phyloP scores from a whole-genome alignment of 768 basidiomycete genomes.

The Chlorophyllum brunneum region DNA sequence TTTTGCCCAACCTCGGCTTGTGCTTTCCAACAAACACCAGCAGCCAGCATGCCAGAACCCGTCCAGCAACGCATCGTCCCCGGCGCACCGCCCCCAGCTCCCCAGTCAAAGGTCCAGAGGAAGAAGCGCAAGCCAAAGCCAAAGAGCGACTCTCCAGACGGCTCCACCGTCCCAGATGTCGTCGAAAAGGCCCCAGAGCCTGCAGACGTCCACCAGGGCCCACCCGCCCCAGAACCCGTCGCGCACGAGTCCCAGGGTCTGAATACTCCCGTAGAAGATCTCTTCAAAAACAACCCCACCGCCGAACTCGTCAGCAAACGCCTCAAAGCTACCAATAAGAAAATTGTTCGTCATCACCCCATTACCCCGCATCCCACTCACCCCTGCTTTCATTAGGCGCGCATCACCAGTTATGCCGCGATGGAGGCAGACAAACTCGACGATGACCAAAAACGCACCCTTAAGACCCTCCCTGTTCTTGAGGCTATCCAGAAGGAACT shows the following conservation, averaged over 20 bases:
- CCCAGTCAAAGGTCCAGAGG: conserved; percentile 61
- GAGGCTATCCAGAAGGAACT: conserved; percentile 82
- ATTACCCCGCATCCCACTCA: conserved; percentile 14
- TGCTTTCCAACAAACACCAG: neutral
- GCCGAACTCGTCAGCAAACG: conserved; percentile 80
- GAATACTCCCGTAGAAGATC: conserved; percentile 42
- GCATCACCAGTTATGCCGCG: conserved; percentile 68
- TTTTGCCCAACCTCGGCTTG: neutral
- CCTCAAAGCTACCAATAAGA: conserved; percentile 73
- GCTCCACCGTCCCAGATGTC: conserved; percentile 44
- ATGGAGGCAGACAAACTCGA: conserved; percentile 73
- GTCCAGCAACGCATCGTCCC: conserved; percentile 58
- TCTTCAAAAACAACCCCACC: conserved; percentile 59
- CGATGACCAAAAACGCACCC: conserved; percentile 76
- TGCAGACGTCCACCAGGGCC: conserved; percentile 42
- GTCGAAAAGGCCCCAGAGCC: conserved; percentile 48
- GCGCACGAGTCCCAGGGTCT: conserved; percentile 37
- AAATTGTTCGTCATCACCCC: conserved; percentile 55
- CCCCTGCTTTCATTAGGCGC: conserved; percentile 42
- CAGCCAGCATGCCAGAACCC: conserved; percentile 35
- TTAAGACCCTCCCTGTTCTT: conserved; percentile 70
- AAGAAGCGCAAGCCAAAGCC: conserved; percentile 61
- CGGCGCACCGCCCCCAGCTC: conserved; percentile 66
- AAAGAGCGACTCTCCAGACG: conserved; percentile 42
- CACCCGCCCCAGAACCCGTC: conserved; percentile 42